Evolutionary conservation across 2,329 filamentous ascomycete species (phyloP).

Genomic region (Westerdykella aurantiaca): DNA sequence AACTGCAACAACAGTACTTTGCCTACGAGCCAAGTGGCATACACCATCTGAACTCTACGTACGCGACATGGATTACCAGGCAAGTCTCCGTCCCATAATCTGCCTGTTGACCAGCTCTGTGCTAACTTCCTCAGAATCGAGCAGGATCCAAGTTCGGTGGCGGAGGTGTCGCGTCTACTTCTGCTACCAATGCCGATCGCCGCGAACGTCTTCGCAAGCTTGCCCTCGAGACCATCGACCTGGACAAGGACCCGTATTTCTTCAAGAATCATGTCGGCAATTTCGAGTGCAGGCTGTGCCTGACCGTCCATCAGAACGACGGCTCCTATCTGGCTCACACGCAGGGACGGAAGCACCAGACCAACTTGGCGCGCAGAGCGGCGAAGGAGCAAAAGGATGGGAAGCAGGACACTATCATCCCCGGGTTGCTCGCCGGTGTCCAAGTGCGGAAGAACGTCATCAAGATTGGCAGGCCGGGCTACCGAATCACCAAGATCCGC

Average conservation of each 20-base stretch:
- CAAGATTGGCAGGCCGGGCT: constrained; percentile 93
- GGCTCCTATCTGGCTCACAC: constrained; percentile 98
- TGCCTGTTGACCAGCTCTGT: neutral
- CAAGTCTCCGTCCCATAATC: constrained; percentile 19
- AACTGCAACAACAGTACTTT: no score
- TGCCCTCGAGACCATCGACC: constrained; percentile 96
- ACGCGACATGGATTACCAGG: constrained; percentile 48
- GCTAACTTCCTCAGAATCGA: constrained; percentile 60
- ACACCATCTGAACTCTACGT: no score
- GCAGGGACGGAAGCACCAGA: constrained; percentile 97
- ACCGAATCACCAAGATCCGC: constrained; percentile 94
- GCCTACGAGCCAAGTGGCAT: no score
- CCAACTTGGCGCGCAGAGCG: constrained; percentile 89
- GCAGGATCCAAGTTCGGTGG: constrained; percentile 97
- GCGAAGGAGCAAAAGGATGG: constrained; percentile 94
- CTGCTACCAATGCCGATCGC: constrained; percentile 91
- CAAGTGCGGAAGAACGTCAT: constrained; percentile 72
- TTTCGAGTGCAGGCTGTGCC: constrained; percentile 93
- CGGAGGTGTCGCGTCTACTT: constrained; percentile 89
- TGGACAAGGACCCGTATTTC: constrained; percentile 99
- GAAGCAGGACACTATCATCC: constrained; percentile 61
- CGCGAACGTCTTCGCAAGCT: constrained; percentile 96
- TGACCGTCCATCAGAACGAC: constrained; percentile 98
- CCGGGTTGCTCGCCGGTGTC: constrained; percentile 65
- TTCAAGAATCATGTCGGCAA: constrained; percentile 99